A percentile compares a stretch with the other conserved stretches of the same genome.
phyloP scores from a whole-genome alignment of 2,329 filamentous ascomycete genomes.

The Ceratocystis lukuohia region DNA sequence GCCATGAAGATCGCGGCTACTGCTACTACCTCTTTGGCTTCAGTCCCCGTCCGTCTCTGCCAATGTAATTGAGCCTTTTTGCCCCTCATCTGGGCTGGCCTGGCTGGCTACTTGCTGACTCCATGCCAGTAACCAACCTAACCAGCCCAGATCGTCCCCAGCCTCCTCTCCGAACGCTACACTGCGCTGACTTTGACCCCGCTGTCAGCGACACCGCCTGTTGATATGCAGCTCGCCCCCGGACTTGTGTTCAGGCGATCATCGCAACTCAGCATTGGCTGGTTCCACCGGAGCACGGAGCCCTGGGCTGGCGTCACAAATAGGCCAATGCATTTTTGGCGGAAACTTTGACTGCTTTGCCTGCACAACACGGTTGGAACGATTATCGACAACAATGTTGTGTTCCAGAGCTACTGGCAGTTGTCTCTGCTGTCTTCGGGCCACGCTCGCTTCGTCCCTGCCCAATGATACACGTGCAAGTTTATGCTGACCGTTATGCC shows the following conservation, averaged over 20 bases:
- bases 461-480: not conserved
- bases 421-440: not conserved
- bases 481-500: slow-evolving; percentile 1
- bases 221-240: slow-evolving; percentile 4
- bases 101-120: not conserved
- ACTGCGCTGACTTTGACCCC: not conserved
- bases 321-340: slow-evolving; percentile 5
- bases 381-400: slow-evolving; percentile 14
- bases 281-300: slow-evolving; percentile 12
- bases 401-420: slow-evolving; percentile 13
- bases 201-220: slow-evolving; percentile 5
- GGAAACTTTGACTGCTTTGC: slow-evolving; percentile 13
- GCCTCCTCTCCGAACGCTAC: not conserved
- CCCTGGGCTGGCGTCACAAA: slow-evolving; percentile 9
- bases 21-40: not conserved
- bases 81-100: not conserved
- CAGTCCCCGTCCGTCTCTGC: not conserved
- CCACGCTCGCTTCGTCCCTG: not conserved
- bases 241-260: slow-evolving; percentile 8
- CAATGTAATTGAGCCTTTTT: not conserved
- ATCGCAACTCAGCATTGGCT: not conserved
- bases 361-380: slow-evolving; percentile 16
- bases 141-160: not conserved
- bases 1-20: not conserved
- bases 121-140: not conserved